phyloP scores from a whole-genome alignment of 768 basidiomycete genomes.

The Suillus tomentosus region DNA sequence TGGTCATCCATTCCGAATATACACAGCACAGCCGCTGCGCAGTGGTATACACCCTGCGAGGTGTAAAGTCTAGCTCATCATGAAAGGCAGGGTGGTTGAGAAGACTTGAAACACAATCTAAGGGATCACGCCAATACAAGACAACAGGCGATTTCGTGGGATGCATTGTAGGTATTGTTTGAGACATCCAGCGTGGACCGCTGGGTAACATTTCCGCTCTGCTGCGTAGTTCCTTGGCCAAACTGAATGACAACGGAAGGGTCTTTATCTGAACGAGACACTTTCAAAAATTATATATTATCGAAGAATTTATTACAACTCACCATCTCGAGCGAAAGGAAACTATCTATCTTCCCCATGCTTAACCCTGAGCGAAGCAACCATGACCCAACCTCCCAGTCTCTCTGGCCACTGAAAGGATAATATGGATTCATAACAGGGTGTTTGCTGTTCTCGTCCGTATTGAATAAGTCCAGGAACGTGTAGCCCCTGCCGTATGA shows the following conservation, averaged over 20 bases:
- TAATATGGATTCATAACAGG: neutral
- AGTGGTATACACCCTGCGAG: too few species aligned
- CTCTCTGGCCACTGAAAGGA: neutral
- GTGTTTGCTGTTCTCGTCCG: neutral
- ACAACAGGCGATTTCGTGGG: constrained; percentile 25
- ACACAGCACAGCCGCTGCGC: too few species aligned
- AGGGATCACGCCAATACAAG: constrained; percentile 12
- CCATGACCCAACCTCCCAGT: neutral
- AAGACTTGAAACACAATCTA: too few species aligned
- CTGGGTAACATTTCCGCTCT: constrained; percentile 24
- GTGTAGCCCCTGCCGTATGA: neutral
- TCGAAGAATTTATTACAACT: neutral
- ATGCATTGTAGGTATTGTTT: constrained; percentile 10
- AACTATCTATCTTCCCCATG: constrained; percentile 31
- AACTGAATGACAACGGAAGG: constrained; percentile 22
- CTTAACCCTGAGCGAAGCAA: constrained; percentile 26
- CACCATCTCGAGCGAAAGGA: constrained; percentile 23
- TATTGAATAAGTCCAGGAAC: neutral
- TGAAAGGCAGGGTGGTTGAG: too few species aligned
- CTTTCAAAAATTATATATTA: neutral
- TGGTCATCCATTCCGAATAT: too few species aligned
- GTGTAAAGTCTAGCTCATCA: too few species aligned
- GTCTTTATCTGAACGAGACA: constrained; percentile 5
- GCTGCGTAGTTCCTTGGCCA: constrained; percentile 26
- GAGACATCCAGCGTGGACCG: constrained; percentile 25